Base-by-base conservation (phyloP, 371 early-diverging fungal genomes). In the Haplosporangium sp. region DNA sequence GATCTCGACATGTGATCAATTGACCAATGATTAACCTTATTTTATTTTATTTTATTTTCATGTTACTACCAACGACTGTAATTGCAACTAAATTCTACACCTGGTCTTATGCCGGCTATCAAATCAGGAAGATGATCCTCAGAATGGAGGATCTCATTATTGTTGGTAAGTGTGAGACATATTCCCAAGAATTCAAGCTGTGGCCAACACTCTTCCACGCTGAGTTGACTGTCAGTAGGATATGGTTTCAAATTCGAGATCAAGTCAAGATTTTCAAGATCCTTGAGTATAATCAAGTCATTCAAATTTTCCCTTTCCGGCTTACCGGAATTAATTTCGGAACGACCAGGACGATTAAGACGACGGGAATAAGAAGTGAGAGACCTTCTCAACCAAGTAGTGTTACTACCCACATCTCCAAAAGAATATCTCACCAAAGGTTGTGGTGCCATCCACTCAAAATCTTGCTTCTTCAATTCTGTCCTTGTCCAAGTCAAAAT, bases 391-490 rank as follows among this genome's bases (percentile, higher is more conserved):
- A 27, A 27, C 27, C 27, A 27, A 0, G 27, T 27, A 27, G 27
- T 27, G 27, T 1, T 27, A 27, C 27, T 27, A 1, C 27, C 27
- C 27, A 27, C 27, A 27, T 17, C 44, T 20, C 35, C 2, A 37
- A 17, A 11, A 34, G 59, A 19, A 35, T 42, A 6, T 39, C 39
- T 40, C 5, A 11, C 5, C 17, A 47, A 27, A 19, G 39, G 58
- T 15, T 48, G 9, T 47, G 40, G 27, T 6, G 61, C 45, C 37
- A 72, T 65, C 72, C 72, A 72, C 5, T 72, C 72, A 9, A 72
- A n/a, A 27, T 72, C 72, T 61, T 61, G 39, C 37, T 47, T 66
- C 13, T 40, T 40, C 20, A 65, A 19, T 47, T 20, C 19, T 10
- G 45, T 44, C 38, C 45, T 34, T 2, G 72, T 61, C 39, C 37